phyloP scores from a whole-genome alignment of 1,284 basidiomycete species.

The Ustilago shanxiensis region DNA sequence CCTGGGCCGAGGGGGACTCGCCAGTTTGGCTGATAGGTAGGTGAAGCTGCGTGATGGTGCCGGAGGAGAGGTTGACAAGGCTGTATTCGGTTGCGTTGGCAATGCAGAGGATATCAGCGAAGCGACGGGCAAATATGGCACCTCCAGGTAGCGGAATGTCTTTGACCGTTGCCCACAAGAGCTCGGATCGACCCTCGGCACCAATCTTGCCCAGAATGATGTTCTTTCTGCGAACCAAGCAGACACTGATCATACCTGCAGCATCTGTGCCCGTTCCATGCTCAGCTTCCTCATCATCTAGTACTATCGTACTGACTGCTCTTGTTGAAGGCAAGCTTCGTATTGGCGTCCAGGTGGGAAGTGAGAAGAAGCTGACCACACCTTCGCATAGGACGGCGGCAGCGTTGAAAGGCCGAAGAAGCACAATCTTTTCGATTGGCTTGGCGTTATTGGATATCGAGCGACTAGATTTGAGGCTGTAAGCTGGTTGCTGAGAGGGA shows the following conservation, averaged over 20 bases:
- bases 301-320: conserved; percentile 46
- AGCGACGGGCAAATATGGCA: conserved; percentile 63
- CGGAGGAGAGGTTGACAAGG: conserved; percentile 58
- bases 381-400: conserved; percentile 54
- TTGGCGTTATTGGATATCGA: conserved; percentile 42
- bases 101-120: conserved; percentile 61
- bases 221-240: conserved; percentile 62
- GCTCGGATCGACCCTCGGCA: conserved; percentile 36
- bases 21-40: conserved; percentile 67
- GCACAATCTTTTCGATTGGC: conserved; percentile 48
- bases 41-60: conserved; percentile 54
- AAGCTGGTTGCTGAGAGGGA: neutral
- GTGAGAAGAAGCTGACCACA: conserved; percentile 46
- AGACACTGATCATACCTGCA: conserved; percentile 59
- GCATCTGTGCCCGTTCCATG: conserved; percentile 36
- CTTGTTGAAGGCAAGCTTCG: conserved; percentile 37
- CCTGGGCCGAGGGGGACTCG: conserved; percentile 59
- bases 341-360: conserved; percentile 42
- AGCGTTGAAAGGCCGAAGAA: conserved; percentile 33
- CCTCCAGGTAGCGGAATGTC: conserved; percentile 63
- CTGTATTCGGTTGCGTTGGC: conserved; percentile 65
- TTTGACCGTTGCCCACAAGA: conserved; percentile 55
- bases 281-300: conserved; percentile 49
- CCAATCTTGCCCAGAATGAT: conserved; percentile 60
- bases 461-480: conserved; percentile 19